phyloP scores from a whole-genome alignment of 2,329 filamentous ascomycete species.

The Neonectria faginata region DNA sequence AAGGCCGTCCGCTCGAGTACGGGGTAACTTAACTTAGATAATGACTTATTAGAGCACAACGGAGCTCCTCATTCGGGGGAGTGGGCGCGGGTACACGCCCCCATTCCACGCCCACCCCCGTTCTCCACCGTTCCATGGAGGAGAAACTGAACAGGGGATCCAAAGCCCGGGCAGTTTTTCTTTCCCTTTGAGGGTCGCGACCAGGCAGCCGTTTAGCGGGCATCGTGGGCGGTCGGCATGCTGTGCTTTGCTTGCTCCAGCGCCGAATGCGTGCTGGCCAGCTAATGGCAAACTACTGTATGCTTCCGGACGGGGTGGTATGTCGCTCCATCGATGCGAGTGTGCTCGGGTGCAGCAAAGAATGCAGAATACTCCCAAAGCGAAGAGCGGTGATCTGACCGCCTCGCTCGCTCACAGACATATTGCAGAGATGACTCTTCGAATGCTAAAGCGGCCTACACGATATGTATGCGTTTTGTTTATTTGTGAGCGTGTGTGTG shows the following conservation, averaged over 20 bases:
- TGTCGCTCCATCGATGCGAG: neutral
- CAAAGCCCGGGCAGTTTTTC: neutral
- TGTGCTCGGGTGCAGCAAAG: neutral
- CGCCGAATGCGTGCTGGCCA: constrained; percentile 1
- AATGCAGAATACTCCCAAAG: constrained; percentile 2
- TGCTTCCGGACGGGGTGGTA: neutral
- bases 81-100: neutral
- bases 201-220: neutral
- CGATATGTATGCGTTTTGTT: constrained; percentile 11
- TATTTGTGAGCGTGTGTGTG: constrained; percentile 4
- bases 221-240: neutral
- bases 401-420: constrained; percentile 17
- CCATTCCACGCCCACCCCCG: neutral
- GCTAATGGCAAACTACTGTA: neutral
- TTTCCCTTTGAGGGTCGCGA: neutral
- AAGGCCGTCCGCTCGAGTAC: constrained; percentile 10
- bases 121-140: constrained; percentile 1
- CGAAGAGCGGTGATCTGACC: constrained; percentile 26
- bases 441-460: constrained; percentile 7
- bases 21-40: neutral
- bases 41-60: too few species aligned
- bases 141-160: neutral
- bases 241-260: neutral
- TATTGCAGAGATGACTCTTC: neutral
- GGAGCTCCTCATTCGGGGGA: neutral